Conservation (phyloP, 352 stramenopile species). For the Phytophthora sansomeana region DNA sequence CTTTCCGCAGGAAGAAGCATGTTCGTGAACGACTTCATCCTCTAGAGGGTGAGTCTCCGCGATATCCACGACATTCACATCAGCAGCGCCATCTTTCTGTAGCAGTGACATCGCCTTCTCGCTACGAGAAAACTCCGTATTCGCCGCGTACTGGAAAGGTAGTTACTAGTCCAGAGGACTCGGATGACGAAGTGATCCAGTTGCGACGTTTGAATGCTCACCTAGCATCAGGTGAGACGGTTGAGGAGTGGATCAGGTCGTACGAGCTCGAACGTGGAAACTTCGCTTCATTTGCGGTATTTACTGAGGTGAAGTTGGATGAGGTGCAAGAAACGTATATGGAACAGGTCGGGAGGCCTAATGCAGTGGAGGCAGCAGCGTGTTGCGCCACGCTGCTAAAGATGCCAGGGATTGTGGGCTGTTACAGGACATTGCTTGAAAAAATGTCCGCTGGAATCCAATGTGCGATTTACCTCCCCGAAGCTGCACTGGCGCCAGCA, state of each 20-base stretch:
- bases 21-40: conserved; percentile 54
- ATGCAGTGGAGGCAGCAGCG: conserved; percentile 74
- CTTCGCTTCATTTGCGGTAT: conserved; percentile 82
- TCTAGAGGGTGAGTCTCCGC: conserved; percentile 36
- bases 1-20: conserved; percentile 62
- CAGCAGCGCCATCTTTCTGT: conserved; percentile 34
- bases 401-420: conserved; percentile 81
- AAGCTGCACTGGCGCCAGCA: conserved; percentile 1
- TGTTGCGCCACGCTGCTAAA: conserved; percentile 83
- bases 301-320: conserved; percentile 82
- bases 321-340: conserved; percentile 72
- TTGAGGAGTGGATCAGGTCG: conserved; percentile 70
- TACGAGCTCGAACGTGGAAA: conserved; percentile 73
- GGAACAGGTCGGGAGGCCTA: conserved; percentile 55
- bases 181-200: conserved; percentile 44
- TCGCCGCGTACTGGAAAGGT: conserved; percentile 13
- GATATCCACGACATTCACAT: conserved; percentile 15
- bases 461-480: conserved; percentile 64
- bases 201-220: conserved; percentile 54
- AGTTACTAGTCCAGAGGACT: conserved; percentile 17
- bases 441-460: conserved; percentile 70
- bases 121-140: conserved; percentile 7
- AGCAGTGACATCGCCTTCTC: conserved; percentile 16
- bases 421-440: conserved; percentile 69
- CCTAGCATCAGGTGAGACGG: conserved; percentile 49